Evolutionary conservation across 1,284 basidiomycete genomes (phyloP), one percentile per base, ranked within the genome.

Genomic region (Tilletia horrida): DNA sequence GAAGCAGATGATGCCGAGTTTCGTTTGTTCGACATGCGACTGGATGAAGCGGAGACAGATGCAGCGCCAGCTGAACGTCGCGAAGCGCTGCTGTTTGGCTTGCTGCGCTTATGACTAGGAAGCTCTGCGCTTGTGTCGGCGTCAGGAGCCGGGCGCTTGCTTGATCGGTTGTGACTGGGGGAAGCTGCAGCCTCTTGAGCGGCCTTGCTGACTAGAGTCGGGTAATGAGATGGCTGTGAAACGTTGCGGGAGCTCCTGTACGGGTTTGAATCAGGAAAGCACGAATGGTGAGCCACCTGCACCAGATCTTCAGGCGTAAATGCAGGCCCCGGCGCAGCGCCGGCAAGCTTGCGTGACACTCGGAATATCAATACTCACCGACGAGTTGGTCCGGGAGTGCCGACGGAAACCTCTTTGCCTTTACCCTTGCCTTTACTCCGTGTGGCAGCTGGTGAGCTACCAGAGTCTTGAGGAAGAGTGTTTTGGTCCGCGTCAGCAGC

Each of bases 171-270:
- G n/a, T 16, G 35, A 29, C 55, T 59, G 16, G 55, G 31, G 1
- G 29, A 35, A 6, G 55, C 55, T 9, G 31, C 55, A 29, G 55
- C 55, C 16, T 31, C 55, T 40, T 59, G 27, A 29, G 55, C 55
- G 11, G 55, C 55, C 27, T 59, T 59, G 55, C 55, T 59, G 29
- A 59, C 55, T 3, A 59, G 55, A 3, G 55, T 59, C 13, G 55
- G 55, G 18, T 25, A 31, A 21, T 59, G 55, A 14, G 55, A 59
- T 31, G 55, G 55, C 31, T 59, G 55, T 4, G 55, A 59, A 29
- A 40, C 31, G 55, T 59, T 31, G 1, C 55, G 55, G 16, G 55
- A 29, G 4, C 55, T 59, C 55, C 55, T 59, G 25, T 2, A 14
- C 14, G 16, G 23, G 50, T 27, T 23, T 13, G n/a, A 25, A 27